Evolutionary conservation across 306 rosid genomes (phyloP).

Genomic region (Lagenaria siceraria): DNA sequence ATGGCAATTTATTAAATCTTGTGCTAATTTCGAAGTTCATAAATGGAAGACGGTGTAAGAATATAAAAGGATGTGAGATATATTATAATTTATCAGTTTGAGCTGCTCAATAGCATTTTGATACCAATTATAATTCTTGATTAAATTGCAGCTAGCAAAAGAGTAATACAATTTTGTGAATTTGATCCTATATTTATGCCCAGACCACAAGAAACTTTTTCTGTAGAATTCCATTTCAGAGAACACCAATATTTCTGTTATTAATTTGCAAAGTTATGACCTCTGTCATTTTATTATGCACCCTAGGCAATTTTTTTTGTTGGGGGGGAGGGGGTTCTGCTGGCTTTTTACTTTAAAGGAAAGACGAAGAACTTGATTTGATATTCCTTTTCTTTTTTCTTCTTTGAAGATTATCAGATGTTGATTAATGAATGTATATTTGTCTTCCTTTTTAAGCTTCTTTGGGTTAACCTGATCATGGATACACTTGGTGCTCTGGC

Average conservation of each 20-base stretch:
- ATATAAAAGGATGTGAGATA: neutral
- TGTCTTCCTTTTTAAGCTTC: constrained; percentile 47
- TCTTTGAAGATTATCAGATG: neutral
- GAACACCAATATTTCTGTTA: no score
- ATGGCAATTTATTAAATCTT: neutral
- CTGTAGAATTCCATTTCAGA: no score
- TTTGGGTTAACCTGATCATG: constrained; percentile 98
- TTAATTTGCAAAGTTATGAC: no score
- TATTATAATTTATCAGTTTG: neutral
- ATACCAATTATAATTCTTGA: neutral
- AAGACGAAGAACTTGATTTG: no score
- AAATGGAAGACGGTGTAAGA: neutral
- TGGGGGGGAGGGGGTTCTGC: no score
- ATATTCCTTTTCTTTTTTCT: no score
- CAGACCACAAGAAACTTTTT: neutral
- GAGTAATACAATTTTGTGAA: neutral
- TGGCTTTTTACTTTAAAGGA: no score
- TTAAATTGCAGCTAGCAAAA: neutral
- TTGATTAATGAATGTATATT: constrained; percentile 5
- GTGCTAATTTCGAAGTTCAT: neutral
- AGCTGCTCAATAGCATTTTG: neutral
- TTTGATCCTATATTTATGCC: neutral
- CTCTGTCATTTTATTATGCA: no score
- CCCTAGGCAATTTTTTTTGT: no score
- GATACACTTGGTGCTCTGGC: constrained; percentile 98